A percentile compares a stretch with the other conserved stretches of the same genome.
These are phyloP conservation scores for Neurospora sublineolata DNA, from an alignment of 495 filamentous ascomycete species.

Conservation along the genomic window DNA sequence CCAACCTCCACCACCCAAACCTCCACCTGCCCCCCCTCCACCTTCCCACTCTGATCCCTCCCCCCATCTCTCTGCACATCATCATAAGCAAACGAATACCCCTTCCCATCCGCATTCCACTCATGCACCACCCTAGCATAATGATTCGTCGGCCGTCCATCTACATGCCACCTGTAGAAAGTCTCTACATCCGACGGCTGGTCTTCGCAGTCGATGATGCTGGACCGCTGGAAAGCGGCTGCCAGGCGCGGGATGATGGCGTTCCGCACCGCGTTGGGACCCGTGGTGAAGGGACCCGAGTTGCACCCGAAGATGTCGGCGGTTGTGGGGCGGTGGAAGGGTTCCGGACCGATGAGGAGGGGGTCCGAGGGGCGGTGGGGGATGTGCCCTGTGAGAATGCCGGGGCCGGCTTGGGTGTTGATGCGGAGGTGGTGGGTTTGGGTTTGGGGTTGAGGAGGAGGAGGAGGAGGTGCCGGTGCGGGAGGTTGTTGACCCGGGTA, in stretches of 20 bases:
- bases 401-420: slow-evolving; percentile 31
- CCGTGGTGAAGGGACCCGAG: slow-evolving; percentile 54
- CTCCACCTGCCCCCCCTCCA: slow-evolving; percentile 47
- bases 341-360: slow-evolving; percentile 31
- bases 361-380: neutral
- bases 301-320: slow-evolving; percentile 64
- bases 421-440: slow-evolving; percentile 13
- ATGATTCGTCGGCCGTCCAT: slow-evolving; percentile 48
- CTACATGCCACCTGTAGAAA: slow-evolving; percentile 40
- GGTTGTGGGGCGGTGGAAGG: slow-evolving; percentile 47
- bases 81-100: slow-evolving; percentile 75
- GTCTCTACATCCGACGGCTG: slow-evolving; percentile 41
- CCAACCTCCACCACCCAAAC: slow-evolving; percentile 59
- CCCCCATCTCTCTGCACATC: slow-evolving; percentile 56
- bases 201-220: slow-evolving; percentile 36
- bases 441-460: neutral
- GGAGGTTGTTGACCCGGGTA: neutral
- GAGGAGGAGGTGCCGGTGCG: neutral
- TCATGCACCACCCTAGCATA: slow-evolving; percentile 60
- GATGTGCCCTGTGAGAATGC: slow-evolving; percentile 9
- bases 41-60: slow-evolving; percentile 54
- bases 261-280: slow-evolving; percentile 43
- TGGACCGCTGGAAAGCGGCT: slow-evolving; percentile 54
- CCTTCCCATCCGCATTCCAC: slow-evolving; percentile 51
- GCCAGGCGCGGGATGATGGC: slow-evolving; percentile 52